phyloP scores from a whole-genome alignment of 176 grass and related monocot species.

The Oryza longistaminata region DNA sequence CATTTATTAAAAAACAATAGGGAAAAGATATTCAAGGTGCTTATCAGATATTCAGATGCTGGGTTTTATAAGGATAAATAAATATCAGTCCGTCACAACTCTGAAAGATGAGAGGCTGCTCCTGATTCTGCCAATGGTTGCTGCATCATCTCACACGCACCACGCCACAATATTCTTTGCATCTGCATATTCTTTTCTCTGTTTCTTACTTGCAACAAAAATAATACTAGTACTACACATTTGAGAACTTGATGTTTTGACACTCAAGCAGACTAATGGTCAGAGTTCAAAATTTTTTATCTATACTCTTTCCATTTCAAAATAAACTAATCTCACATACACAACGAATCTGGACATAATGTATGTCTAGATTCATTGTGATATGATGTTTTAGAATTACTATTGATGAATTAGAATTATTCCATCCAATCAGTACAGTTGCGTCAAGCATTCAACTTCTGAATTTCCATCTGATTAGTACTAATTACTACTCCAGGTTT shows the following conservation, averaged over 20 bases:
- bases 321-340: too few relatives aligned
- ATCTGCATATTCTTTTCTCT: neutral
- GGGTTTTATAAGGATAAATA: neutral
- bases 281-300: too few relatives aligned
- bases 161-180: too few relatives aligned
- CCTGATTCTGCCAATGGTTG: neutral
- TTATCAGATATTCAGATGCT: neutral
- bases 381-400: neutral
- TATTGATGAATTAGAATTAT: too few relatives aligned
- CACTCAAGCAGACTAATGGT: too few relatives aligned
- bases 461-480: neutral
- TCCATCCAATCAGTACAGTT: neutral
- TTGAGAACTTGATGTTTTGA: too few relatives aligned
- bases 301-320: accelerated
- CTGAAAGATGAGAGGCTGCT: too few relatives aligned
- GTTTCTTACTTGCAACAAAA: neutral
- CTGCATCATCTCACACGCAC: neutral
- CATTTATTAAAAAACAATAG: too few relatives aligned
- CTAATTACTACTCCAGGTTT: neutral
- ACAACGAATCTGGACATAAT: too few relatives aligned
- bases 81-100: neutral
- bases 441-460: neutral
- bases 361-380: too few relatives aligned
- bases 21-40: neutral
- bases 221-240: too few relatives aligned